Evolutionary conservation across 768 basidiomycete genomes (phyloP).

Genomic region (Lactarius sanguifluus): DNA sequence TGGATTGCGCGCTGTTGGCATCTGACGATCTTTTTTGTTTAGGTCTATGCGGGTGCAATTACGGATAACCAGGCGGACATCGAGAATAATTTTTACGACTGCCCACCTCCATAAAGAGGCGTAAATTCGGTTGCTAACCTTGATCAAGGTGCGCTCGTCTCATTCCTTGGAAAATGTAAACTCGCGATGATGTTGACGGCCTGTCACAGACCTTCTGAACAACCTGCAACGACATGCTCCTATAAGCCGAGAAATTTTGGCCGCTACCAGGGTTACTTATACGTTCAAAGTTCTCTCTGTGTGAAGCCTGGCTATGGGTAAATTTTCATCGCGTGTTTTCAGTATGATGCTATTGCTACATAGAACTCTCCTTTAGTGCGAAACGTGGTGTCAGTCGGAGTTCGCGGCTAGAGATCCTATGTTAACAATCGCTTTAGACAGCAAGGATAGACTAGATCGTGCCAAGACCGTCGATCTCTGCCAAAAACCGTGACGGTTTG

Average conservation of each 20-base stretch:
- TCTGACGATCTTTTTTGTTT: background rate
- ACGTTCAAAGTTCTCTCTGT: slow-evolving; percentile 67
- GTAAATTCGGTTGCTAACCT: slow-evolving; percentile 93
- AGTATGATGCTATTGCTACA: background rate
- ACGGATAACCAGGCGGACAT: slow-evolving; percentile 54
- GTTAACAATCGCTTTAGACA: slow-evolving; percentile 45
- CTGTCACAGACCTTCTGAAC: slow-evolving; percentile 80
- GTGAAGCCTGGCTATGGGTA: slow-evolving; percentile 97
- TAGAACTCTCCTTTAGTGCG: slow-evolving; percentile 56
- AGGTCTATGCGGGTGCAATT: slow-evolving; percentile 59
- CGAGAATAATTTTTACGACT: slow-evolving; percentile 84
- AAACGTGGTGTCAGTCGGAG: slow-evolving; percentile 87
- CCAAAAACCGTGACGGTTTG: slow-evolving; percentile 92
- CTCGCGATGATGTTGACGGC: background rate
- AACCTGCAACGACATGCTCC: slow-evolving; percentile 91
- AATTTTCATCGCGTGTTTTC: slow-evolving; percentile 32
- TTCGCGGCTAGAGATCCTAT: slow-evolving; percentile 4
- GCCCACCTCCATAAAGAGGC: slow-evolving; percentile 61
- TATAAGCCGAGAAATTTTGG: slow-evolving; percentile 47
- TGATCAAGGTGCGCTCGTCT: slow-evolving; percentile 67
- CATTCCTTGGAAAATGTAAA: background rate
- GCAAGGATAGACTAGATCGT: slow-evolving; percentile 75
- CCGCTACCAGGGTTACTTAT: slow-evolving; percentile 16
- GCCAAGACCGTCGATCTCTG: slow-evolving; percentile 94
- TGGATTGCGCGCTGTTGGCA: slow-evolving; percentile 3